A percentile compares a stretch with the other conserved stretches of the same genome.
Conservation (phyloP, 2,329 filamentous ascomycete genomes). For the Sordariomycetes sp. region DNA sequence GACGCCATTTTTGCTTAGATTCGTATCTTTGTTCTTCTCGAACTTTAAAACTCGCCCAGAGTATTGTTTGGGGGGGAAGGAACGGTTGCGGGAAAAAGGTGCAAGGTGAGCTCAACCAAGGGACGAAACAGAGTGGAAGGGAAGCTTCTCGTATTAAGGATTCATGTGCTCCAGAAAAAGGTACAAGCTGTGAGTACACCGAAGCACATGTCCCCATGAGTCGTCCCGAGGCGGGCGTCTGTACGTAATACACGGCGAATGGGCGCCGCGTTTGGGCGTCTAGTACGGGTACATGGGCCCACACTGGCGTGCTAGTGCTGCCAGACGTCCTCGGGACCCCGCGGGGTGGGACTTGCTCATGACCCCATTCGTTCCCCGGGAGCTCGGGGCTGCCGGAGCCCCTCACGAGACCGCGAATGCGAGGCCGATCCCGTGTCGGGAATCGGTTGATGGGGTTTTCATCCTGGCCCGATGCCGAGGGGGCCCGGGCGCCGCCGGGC, state of each 20-base stretch:
- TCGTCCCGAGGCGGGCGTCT: not conserved
- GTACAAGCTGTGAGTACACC: not conserved
- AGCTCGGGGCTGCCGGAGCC: not conserved
- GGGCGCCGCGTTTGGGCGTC: not conserved
- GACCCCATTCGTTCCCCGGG: not conserved
- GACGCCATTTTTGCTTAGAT: constrained; percentile 3
- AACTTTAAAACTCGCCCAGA: not conserved
- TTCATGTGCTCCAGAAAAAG: too few relatives aligned
- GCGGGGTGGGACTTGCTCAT: not conserved
- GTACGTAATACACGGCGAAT: not conserved
- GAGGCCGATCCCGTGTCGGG: not conserved
- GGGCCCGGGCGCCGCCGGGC: not conserved
- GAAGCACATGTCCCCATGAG: not conserved
- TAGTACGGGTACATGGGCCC: not conserved
- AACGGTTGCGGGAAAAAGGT: not conserved
- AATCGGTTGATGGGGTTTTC: not conserved
- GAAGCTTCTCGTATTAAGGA: too few relatives aligned
- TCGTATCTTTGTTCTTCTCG: not conserved
- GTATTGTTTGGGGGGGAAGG: not conserved
- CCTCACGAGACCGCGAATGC: not conserved
- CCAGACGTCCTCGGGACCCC: not conserved
- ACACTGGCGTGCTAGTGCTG: not conserved
- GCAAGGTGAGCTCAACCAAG: not conserved
- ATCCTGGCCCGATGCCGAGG: not conserved
- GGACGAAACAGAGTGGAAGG: too few relatives aligned